Percentiles rank a stretch among this genome's conserved stretches.
Conservation (phyloP, 768 basidiomycete genomes). For the Auricularia sp. region DNA sequence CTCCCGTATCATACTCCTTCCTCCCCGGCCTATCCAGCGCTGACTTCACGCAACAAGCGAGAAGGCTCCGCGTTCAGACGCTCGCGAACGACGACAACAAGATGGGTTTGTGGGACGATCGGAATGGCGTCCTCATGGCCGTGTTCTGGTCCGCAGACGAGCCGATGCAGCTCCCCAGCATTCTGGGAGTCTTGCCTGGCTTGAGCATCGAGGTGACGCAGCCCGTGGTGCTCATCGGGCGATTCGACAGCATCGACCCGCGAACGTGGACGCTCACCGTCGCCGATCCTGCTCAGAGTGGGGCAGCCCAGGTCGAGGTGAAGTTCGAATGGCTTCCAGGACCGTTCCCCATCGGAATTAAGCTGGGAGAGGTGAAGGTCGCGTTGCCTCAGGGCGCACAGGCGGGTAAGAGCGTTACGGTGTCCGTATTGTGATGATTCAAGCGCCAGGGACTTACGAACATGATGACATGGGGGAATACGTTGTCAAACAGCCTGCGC, state of each 20-base stretch:
- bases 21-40: constrained; percentile 40
- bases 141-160: constrained; percentile 51
- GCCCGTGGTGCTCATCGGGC: constrained; percentile 29
- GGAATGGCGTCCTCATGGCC: constrained; percentile 32
- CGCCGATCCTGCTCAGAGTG: constrained; percentile 55
- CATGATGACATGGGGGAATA: too few species aligned
- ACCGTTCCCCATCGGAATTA: background rate
- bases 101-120: constrained; percentile 44
- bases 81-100: constrained; percentile 38
- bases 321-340: background rate
- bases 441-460: too few species aligned
- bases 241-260: constrained; percentile 33
- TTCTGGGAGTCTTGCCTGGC: constrained; percentile 3
- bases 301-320: background rate
- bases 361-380: background rate
- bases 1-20: constrained; percentile 41
- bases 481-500: too few species aligned
- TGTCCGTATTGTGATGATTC: background rate
- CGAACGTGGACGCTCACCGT: constrained; percentile 38
- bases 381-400: background rate
- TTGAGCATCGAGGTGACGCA: constrained; percentile 8
- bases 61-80: constrained; percentile 22
- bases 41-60: constrained; percentile 32
- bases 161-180: constrained; percentile 25
- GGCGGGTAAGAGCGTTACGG: background rate